phyloP scores from a whole-genome alignment of 805 yeast species.

The Danielia reshetovae region DNA sequence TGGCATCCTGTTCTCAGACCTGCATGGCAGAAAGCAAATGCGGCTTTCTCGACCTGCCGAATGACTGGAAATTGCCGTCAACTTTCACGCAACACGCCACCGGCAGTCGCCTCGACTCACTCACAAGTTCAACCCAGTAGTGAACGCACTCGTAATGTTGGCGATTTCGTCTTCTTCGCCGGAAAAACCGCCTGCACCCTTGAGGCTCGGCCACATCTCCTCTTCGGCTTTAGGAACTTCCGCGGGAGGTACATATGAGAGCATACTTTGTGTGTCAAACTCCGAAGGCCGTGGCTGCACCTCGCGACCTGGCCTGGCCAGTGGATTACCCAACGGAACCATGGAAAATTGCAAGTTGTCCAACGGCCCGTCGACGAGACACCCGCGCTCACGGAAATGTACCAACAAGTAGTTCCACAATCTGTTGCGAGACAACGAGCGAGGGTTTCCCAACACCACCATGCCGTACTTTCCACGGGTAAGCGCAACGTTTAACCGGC shows the following conservation, averaged over 20 bases:
- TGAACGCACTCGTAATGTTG: constrained; percentile 15
- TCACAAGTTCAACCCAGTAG: constrained; percentile 15
- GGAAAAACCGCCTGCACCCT: background rate
- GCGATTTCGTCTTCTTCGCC: background rate
- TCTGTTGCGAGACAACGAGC: constrained; percentile 62
- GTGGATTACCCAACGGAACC: constrained; percentile 41
- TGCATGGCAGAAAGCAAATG: too few species aligned
- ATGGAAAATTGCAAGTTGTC: constrained; percentile 73
- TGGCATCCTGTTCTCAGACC: too few species aligned
- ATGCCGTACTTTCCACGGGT: constrained; percentile 43
- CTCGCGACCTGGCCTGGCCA: too few species aligned
- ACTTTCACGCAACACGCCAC: too few species aligned
- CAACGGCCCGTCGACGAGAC: constrained; percentile 85
- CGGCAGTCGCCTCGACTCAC: too few species aligned
- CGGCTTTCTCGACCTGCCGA: too few species aligned
- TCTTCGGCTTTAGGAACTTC: constrained; percentile 6
- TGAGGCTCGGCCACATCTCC: constrained; percentile 13
- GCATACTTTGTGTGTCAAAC: constrained; percentile 25
- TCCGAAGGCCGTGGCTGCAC: too few species aligned
- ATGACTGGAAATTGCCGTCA: background rate
- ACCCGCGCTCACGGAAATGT: constrained; percentile 80
- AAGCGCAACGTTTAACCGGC: constrained; percentile 42
- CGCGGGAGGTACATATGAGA: constrained; percentile 20
- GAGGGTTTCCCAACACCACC: constrained; percentile 74
- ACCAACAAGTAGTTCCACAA: constrained; percentile 76